These are phyloP conservation scores for Nannizzia gypsea DNA, from an alignment of 2,329 filamentous ascomycete genomes.

Conservation along the genomic window DNA sequence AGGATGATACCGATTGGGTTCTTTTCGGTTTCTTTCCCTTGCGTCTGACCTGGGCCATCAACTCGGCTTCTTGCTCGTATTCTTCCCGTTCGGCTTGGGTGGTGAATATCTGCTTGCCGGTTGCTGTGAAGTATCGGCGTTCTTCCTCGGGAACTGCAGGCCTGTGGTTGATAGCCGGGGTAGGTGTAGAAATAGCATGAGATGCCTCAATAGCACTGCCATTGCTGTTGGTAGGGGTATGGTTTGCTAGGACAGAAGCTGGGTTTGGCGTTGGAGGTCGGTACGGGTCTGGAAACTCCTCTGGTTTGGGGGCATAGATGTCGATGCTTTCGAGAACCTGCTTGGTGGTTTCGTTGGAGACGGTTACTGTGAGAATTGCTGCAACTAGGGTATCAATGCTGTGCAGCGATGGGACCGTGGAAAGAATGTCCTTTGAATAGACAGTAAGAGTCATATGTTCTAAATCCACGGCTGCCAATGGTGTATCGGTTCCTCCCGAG, in stretches of 20 bases:
- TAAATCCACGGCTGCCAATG: conserved; percentile 35
- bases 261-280: conserved; percentile 9
- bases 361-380: conserved; percentile 34
- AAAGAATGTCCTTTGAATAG: conserved; percentile 29
- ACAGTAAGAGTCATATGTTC: conserved; percentile 31
- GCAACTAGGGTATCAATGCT: conserved; percentile 38
- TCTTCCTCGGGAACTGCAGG: conserved; percentile 10
- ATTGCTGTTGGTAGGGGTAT: conserved; percentile 10
- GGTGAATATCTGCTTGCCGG: conserved; percentile 20
- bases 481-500: conserved; percentile 22
- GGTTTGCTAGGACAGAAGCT: background rate
- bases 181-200: too few relatives aligned
- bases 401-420: conserved; percentile 36
- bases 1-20: conserved; percentile 1
- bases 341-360: conserved; percentile 33
- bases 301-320: conserved; percentile 17
- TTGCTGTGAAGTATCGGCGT: conserved; percentile 17
- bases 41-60: conserved; percentile 26
- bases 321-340: conserved; percentile 29
- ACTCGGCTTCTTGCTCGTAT: conserved; percentile 26
- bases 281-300: conserved; percentile 9
- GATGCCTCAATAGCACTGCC: background rate
- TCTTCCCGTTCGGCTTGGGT: conserved; percentile 34
- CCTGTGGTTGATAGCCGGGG: background rate
- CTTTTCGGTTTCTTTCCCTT: background rate